Conservation (phyloP, 345 rosid genomes). For the Anacardium occidentale region DNA sequence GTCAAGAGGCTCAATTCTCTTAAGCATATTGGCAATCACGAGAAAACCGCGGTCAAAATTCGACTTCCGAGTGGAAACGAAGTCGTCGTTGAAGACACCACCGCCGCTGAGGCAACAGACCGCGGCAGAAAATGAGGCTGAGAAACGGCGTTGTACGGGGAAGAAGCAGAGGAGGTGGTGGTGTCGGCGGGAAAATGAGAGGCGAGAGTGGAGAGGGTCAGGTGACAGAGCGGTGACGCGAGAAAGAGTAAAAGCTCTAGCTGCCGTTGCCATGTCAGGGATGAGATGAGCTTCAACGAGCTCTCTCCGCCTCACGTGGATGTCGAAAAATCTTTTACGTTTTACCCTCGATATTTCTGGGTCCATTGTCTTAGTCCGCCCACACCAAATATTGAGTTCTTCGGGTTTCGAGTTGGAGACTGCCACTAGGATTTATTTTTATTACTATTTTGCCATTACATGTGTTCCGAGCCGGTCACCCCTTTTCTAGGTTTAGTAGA, state of each 20-base stretch:
- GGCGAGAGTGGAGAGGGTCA: conserved; percentile 23
- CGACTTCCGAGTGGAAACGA: conserved; percentile 70
- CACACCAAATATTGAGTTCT: no score
- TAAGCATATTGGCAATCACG: conserved; percentile 79
- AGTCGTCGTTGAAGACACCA: conserved; percentile 70
- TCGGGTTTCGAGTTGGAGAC: no score
- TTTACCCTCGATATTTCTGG: no score
- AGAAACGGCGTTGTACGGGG: conserved; percentile 25
- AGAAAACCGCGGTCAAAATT: conserved; percentile 64
- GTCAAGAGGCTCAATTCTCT: conserved; percentile 77
- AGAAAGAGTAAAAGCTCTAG: conserved; percentile 50
- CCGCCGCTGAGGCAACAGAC: conserved; percentile 63
- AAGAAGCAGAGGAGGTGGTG: conserved; percentile 23
- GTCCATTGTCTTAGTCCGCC: no score
- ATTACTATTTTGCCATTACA: no score
- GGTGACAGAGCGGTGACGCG: conserved; percentile 37
- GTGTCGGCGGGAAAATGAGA: conserved; percentile 14
- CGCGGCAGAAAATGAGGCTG: conserved; percentile 24
- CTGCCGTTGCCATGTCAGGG: conserved; percentile 60
- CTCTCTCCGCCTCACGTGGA: conserved; percentile 12
- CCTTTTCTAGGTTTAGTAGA: no score
- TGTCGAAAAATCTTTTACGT: background rate
- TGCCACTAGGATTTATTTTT: no score
- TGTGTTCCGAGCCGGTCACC: no score
- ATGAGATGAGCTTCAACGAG: background rate